Conservation (phyloP, 2,329 filamentous ascomycete genomes). For the Pseudogymnoascus verrucosus region DNA sequence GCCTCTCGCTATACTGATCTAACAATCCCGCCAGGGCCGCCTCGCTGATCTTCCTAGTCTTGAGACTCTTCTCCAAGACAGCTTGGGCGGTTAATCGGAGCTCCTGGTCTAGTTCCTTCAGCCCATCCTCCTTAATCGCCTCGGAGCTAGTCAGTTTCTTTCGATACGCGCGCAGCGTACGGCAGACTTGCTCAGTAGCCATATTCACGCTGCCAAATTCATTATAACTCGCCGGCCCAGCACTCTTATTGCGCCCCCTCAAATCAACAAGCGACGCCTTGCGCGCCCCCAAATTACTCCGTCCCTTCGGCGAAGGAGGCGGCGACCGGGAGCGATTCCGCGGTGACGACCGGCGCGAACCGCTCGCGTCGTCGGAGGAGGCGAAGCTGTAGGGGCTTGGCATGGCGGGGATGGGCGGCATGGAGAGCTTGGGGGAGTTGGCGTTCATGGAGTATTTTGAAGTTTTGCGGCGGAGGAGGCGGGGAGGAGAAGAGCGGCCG, state of each 20-base stretch:
- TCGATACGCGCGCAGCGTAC: constrained; percentile 53
- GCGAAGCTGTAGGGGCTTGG: constrained; percentile 20
- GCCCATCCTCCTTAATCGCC: constrained; percentile 46
- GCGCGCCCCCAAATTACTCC: neutral
- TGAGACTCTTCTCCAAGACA: constrained; percentile 36
- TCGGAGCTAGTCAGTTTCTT: constrained; percentile 52
- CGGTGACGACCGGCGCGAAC: constrained; percentile 15
- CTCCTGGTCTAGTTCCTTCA: constrained; percentile 59
- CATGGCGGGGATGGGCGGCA: constrained; percentile 20
- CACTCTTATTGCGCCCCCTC: constrained; percentile 42
- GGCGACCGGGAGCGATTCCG: constrained; percentile 26
- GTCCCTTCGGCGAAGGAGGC: constrained; percentile 20
- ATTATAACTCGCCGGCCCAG: constrained; percentile 33
- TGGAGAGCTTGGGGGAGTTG: constrained; percentile 39
- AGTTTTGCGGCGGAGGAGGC: constrained; percentile 45
- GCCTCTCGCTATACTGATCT: constrained; percentile 66
- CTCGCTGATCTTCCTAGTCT: constrained; percentile 44
- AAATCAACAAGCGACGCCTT: constrained; percentile 29
- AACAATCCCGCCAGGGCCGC: constrained; percentile 55
- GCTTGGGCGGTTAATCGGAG: constrained; percentile 54
- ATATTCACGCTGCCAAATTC: constrained; percentile 48
- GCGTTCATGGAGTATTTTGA: constrained; percentile 44
- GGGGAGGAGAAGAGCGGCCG: constrained; percentile 48
- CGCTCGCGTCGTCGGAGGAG: constrained; percentile 23
- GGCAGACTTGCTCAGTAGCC: constrained; percentile 57